Conservation (phyloP, 495 filamentous ascomycete species). For the Penicillium nucicola region DNA sequence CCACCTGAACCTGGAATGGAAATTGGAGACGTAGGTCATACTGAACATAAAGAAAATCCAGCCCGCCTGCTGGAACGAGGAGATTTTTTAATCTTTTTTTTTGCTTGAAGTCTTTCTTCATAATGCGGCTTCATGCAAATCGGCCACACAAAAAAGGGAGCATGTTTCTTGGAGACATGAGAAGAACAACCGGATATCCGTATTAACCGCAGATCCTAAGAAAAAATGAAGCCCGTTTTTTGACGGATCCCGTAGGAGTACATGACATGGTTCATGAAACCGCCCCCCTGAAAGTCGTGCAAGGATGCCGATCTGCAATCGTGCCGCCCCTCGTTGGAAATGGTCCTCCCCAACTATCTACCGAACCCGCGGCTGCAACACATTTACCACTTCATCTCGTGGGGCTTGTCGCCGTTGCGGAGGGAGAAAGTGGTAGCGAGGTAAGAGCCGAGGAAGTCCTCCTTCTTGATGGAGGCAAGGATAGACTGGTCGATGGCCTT, state of each 20-base stretch:
- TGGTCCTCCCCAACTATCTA: constrained; percentile 45
- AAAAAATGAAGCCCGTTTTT: constrained; percentile 25
- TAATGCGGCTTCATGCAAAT: constrained; percentile 39
- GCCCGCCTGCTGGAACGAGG: constrained; percentile 35
- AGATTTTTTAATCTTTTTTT: constrained; percentile 43
- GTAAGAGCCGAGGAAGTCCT: constrained; percentile 82
- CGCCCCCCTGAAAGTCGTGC: constrained; percentile 27
- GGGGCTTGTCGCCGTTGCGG: constrained; percentile 96
- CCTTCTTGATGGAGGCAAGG: constrained; percentile 91
- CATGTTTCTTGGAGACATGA: constrained; percentile 30
- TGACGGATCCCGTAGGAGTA: constrained; percentile 41
- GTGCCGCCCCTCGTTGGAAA: constrained; percentile 41
- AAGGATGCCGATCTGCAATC: constrained; percentile 38
- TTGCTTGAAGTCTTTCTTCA: constrained; percentile 36
- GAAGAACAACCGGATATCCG: constrained; percentile 37
- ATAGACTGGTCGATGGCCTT: constrained; percentile 95
- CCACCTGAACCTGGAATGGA: constrained; percentile 39
- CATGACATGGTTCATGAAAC: constrained; percentile 39
- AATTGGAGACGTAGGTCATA: constrained; percentile 39
- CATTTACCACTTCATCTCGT: constrained; percentile 90
- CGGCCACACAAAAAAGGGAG: constrained; percentile 30
- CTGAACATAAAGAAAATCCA: constrained; percentile 40
- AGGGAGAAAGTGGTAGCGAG: constrained; percentile 91
- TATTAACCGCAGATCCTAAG: constrained; percentile 34
- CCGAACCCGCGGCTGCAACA: constrained; percentile 47